Base-by-base conservation (phyloP, 75 land plant genomes). In the Picea sitchensis region DNA sequence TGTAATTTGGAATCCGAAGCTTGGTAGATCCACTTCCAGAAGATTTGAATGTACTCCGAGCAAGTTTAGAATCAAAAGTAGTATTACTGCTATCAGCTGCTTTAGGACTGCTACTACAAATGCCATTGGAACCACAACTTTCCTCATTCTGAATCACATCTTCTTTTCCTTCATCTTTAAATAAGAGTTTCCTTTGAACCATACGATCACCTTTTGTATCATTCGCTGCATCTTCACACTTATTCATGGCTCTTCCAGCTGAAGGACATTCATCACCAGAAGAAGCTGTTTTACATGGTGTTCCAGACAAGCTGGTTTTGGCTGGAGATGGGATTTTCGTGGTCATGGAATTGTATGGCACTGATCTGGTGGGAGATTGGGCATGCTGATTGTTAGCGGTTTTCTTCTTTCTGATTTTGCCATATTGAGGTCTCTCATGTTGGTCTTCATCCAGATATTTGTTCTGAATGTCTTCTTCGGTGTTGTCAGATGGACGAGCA, bases 401-500 rank as follows among this genome's bases (percentile, higher is more conserved):
- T 61, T 23, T 56, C 32, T 56, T 56, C 62, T 76, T 54, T 21
- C 44, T 38, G 56, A 44, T 47, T 79, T 75, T 79, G 1, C 54
- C 81, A 36, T 31, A 77, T 47, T 74, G 76, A 51, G 81, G 56
- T 79, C 41, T 2, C 21, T 47, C 47, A 34, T 21, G 30, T 26
- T 14, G 47, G 17, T 30, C 60, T 11, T 79, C 81, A 13, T 79
- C 80, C 17, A 51, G 17, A 51, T 6, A 15, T 12, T 13, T 77
- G 11, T 79, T 77, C 14, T 21, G 21, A 34, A 51, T 74, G 74
- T 81, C 82, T 38, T 78, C 58, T 76, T 78, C 81, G 26, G 36
- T 6, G 20, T 41, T 41, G 21, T 81, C 82, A 59, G 82, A 81
- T 14, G 82, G 81, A n/a, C 82, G 51, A 61, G 81, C 67, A 32